phyloP scores from a whole-genome alignment of 495 filamentous ascomycete genomes.

The Polyplosphaeria fusca region DNA sequence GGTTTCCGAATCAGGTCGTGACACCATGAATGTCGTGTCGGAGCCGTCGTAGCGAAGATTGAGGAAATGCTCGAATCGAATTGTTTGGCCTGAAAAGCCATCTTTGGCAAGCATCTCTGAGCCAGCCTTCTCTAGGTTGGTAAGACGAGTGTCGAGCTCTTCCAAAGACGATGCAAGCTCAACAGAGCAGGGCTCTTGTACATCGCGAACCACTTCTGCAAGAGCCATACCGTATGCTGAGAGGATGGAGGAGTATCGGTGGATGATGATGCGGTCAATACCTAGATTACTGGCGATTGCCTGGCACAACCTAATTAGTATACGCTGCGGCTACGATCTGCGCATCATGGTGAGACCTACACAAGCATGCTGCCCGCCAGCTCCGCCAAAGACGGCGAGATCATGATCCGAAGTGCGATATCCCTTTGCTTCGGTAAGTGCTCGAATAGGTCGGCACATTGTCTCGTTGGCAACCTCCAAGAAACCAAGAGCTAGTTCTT shows the following conservation, averaged over 20 bases:
- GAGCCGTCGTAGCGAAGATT: conserved; percentile 56
- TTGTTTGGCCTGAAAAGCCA: neutral
- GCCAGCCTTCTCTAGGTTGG: conserved; percentile 9
- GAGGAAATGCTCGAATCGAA: conserved; percentile 46
- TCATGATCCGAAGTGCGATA: conserved; percentile 13
- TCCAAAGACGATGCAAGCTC: conserved; percentile 1
- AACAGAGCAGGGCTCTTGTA: conserved; percentile 17
- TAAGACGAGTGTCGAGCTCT: conserved; percentile 4
- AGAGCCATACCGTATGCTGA: conserved; percentile 25
- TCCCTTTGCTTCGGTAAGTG: conserved; percentile 17
- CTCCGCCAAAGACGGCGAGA: conserved; percentile 20
- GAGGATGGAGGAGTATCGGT: conserved; percentile 15
- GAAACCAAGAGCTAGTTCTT: conserved; percentile 21
- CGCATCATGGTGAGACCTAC: neutral
- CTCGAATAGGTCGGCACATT: conserved; percentile 19
- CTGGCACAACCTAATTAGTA: neutral
- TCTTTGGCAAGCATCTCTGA: conserved; percentile 8
- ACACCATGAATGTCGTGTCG: conserved; percentile 54
- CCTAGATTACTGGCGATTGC: conserved; percentile 12
- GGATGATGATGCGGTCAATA: conserved; percentile 16
- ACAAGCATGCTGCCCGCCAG: conserved; percentile 23
- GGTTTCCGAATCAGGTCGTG: conserved; percentile 35
- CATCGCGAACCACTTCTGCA: conserved; percentile 19
- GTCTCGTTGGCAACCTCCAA: conserved; percentile 20
- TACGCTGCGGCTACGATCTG: too few relatives aligned